Evolutionary conservation across 1,284 basidiomycete genomes (phyloP), one percentile per base, ranked within the genome.

Genomic region (Ustilago tritici): DNA sequence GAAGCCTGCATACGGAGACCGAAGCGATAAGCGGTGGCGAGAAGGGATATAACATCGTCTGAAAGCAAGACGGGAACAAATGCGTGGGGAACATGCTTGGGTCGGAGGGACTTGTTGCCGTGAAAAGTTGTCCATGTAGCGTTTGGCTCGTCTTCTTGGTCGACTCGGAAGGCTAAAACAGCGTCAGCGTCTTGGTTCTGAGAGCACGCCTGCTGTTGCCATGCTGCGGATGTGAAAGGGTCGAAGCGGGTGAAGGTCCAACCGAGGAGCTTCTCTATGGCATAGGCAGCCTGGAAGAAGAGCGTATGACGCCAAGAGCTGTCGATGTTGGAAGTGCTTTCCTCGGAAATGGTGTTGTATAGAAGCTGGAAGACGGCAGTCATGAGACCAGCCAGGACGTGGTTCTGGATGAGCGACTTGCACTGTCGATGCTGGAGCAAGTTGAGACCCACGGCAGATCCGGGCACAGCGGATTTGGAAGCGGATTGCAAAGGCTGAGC

Each of bases 221-320:
- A 72, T 14, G 74, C 74, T 32, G 34, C 60, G 4, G 65, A 67
- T 23, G 70, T 65, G 56, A 73, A 79, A 17, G 76, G 76, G n/a
- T 76, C 70, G 41, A 70, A 64, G 41, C 76, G 67, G 31, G 80
- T 64, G 46, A 79, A 82, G 17, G 70, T 69, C 81, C 81, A 82
- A 31, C 70, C 70, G 5, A 82, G 64, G 17, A 82, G 66, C 46
- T 74, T 76, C 23, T 81, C 81, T 12, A 72, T 65, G 23, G 79
- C 54, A 1, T 79, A 70, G 17, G 70, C 70, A 54, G 78, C 68
- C 41, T 77, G 69, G 28, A 67, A 66, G 65, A 82, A 78, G 46
- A 77, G 66, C 2, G 55, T 57, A 8, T 65, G 56, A 1, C 61
- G 70, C 67, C 71, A 70, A 15, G 57, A 52, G 36, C 34, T 54